Conservation (phyloP, 164 flowering plant genomes). For the Sedum album region DNA sequence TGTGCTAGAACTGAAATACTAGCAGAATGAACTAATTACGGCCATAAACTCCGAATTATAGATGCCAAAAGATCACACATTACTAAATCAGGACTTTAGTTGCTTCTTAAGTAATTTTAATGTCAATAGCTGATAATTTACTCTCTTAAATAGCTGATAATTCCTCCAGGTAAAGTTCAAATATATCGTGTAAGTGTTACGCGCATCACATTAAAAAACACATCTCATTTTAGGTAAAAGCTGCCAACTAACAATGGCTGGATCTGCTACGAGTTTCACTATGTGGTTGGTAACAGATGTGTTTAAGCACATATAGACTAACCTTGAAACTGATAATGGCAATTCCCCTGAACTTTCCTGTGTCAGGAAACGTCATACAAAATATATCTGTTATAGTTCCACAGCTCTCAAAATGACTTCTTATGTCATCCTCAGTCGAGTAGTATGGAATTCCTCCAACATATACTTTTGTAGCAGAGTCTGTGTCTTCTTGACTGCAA, state of each 20-base stretch:
- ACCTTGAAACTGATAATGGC: constrained; percentile 83
- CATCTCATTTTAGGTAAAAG: neutral
- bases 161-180: neutral
- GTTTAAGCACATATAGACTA: constrained; percentile 1
- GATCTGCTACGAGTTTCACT: neutral
- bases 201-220: too few species aligned
- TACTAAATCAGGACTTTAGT: neutral
- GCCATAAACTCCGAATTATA: neutral
- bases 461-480: constrained; percentile 48
- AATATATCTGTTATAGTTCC: constrained; percentile 74
- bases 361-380: constrained; percentile 80
- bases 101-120: neutral
- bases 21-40: neutral
- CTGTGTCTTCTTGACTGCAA: constrained; percentile 36
- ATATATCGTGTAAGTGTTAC: neutral
- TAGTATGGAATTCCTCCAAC: constrained; percentile 95
- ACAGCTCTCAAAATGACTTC: constrained; percentile 78
- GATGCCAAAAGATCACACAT: neutral
- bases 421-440: constrained; percentile 81
- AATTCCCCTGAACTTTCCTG: constrained; percentile 89
- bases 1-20: neutral
- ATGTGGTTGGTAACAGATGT: neutral
- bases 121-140: neutral
- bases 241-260: neutral
- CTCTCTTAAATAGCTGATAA: neutral